Conservation (phyloP, 345 rosid species). For the Populus davidiana region DNA sequence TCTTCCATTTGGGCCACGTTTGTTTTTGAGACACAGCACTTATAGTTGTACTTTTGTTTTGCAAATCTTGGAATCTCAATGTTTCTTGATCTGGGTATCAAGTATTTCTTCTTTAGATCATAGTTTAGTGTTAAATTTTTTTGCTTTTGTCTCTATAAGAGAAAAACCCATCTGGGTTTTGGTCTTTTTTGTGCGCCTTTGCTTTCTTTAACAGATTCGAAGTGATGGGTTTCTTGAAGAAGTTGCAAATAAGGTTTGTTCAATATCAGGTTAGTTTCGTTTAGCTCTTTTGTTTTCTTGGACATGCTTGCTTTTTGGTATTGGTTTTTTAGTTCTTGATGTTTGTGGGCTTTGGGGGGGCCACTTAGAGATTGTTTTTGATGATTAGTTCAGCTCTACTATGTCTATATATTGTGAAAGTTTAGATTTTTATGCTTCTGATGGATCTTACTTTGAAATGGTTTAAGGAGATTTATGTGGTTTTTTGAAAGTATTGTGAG, state of each 20-base stretch:
- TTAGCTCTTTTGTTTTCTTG: background rate
- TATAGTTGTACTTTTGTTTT: background rate
- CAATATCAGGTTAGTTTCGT: slow-evolving; percentile 37
- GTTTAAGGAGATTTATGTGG: background rate
- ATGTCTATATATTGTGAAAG: background rate
- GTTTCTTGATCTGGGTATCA: slow-evolving; percentile 42
- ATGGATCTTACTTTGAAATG: slow-evolving; percentile 21
- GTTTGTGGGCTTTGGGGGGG: background rate
- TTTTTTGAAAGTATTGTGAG: background rate
- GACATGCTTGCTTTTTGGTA: background rate
- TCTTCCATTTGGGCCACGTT: slow-evolving; percentile 7
- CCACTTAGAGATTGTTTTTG: slow-evolving; percentile 10
- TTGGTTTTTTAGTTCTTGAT: background rate
- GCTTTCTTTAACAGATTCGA: slow-evolving; percentile 26
- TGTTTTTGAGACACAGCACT: slow-evolving; percentile 7
- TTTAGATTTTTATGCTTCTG: background rate
- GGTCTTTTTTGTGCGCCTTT: slow-evolving; percentile 14
- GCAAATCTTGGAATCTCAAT: slow-evolving; percentile 26
- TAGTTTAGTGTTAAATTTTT: slow-evolving; percentile 13
- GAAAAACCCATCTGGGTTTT: slow-evolving; percentile 25
- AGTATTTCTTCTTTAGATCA: slow-evolving; percentile 31
- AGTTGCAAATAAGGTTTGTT: slow-evolving; percentile 28
- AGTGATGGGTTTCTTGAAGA: slow-evolving; percentile 30
- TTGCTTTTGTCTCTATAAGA: slow-evolving; percentile 12
- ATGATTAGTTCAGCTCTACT: background rate